Evolutionary conservation across 179 eudicot genomes (phyloP).

Genomic region (Patellifolia procumbens): DNA sequence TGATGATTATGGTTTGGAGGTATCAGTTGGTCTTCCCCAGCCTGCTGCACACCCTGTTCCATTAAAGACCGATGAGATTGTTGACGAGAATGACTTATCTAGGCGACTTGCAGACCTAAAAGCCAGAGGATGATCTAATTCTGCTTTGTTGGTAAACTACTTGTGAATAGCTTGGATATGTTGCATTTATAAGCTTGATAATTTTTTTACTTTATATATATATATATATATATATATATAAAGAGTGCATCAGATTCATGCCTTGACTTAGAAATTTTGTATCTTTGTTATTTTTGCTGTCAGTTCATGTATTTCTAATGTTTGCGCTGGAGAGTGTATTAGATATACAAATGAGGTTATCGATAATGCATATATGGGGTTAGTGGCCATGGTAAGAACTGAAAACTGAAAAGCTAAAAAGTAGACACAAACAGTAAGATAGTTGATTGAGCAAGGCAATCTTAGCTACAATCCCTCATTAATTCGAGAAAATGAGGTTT

Average conservation of each 20-base stretch:
- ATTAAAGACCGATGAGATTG: slow-evolving; percentile 42
- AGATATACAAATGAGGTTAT: too few species aligned
- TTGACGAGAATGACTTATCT: slow-evolving; percentile 61
- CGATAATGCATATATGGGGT: too few species aligned
- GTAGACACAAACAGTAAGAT: too few species aligned
- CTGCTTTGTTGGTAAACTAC: background rate
- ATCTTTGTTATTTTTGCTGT: too few species aligned
- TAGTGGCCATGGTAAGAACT: too few species aligned
- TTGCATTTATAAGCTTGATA: background rate
- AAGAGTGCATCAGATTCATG: background rate
- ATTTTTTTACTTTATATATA: background rate
- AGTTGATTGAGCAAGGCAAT: too few species aligned
- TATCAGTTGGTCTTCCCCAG: slow-evolving; percentile 68
- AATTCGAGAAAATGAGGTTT: too few species aligned
- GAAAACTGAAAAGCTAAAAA: too few species aligned
- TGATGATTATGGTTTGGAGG: slow-evolving; percentile 72
- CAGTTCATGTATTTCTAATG: too few species aligned
- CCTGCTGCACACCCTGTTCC: slow-evolving; percentile 59
- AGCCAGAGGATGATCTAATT: slow-evolving; percentile 47
- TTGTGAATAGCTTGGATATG: background rate
- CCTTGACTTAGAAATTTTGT: background rate
- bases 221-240: background rate
- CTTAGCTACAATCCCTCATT: too few species aligned
- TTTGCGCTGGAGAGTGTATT: too few species aligned
- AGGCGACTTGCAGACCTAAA: slow-evolving; percentile 68